Percentiles rank a stretch among this genome's conserved stretches.
Conservation (phyloP, 805 yeast species). For the Torulaspora gathmanii region DNA sequence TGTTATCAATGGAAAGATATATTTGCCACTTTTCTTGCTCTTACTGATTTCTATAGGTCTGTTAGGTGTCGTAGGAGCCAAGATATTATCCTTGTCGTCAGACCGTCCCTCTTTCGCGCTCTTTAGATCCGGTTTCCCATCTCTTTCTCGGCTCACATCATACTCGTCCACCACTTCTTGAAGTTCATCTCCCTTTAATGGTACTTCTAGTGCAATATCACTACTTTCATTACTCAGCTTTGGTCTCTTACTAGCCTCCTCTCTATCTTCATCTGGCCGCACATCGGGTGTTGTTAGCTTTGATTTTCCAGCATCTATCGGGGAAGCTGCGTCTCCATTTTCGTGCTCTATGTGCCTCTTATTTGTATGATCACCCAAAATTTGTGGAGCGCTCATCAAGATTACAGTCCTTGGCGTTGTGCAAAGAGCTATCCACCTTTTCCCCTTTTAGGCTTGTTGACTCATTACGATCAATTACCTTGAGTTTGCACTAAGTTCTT, state of each 20-base stretch:
- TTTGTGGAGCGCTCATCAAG: conserved; percentile 2
- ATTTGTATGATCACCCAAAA: neutral
- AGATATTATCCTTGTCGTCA: conserved; percentile 8
- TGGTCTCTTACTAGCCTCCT: conserved; percentile 13
- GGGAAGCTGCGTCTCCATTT: neutral
- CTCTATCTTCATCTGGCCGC: conserved; percentile 9
- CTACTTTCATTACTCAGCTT: conserved; percentile 13
- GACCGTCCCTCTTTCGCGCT: neutral
- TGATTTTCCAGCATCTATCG: neutral
- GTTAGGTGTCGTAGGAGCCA: conserved; percentile 21
- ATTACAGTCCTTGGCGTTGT: neutral
- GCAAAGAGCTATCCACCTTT: neutral
- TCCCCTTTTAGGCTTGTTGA: neutral
- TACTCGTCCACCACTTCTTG: conserved; percentile 24
- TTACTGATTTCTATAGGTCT: conserved; percentile 29
- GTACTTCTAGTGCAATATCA: conserved; percentile 5
- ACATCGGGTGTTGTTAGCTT: neutral
- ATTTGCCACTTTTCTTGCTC: conserved; percentile 29
- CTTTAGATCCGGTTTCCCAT: neutral
- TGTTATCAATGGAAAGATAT: conserved; percentile 37
- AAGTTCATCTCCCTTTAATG: conserved; percentile 17
- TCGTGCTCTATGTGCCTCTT: conserved; percentile 3
- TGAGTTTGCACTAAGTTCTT: no score
- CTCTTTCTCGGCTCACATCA: conserved; percentile 5
- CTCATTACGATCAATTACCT: no score